Evolutionary conservation across 805 yeast genomes (phyloP).

Genomic region (Cyberlindnera xishuangbannaensis): DNA sequence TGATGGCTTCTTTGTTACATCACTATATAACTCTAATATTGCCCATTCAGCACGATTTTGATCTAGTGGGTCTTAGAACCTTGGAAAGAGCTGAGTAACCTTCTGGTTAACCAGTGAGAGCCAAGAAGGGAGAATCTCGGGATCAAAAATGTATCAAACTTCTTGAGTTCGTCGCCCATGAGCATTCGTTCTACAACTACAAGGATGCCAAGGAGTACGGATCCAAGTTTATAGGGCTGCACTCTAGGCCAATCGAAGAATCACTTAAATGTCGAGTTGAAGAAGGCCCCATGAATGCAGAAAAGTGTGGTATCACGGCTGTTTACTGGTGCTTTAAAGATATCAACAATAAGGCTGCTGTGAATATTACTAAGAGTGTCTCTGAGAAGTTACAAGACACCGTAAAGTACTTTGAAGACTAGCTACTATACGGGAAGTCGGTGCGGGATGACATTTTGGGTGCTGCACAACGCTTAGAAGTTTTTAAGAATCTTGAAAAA

Average conservation of each 20-base stretch:
- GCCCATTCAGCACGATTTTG: no score
- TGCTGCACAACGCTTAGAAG: no score
- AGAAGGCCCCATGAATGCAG: constrained; percentile 42
- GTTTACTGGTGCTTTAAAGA: constrained; percentile 46
- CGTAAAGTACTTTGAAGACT: constrained; percentile 6
- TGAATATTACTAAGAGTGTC: constrained; percentile 6
- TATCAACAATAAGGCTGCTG: constrained; percentile 23
- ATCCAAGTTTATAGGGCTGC: constrained; percentile 38
- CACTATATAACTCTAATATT: no score
- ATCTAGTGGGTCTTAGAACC: no score
- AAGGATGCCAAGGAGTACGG: constrained; percentile 47
- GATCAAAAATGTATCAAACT: constrained; percentile 37
- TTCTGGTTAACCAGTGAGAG: no score
- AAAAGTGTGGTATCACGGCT: constrained; percentile 50
- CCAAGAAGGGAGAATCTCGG: constrained; percentile 28
- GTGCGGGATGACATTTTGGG: no score
- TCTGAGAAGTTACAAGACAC: no score
- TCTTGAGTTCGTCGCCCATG: constrained; percentile 33
- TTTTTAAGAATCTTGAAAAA: no score
- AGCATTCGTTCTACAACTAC: constrained; percentile 38
- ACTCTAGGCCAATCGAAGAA: constrained; percentile 51
- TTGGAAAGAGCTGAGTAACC: no score
- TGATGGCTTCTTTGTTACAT: no score
- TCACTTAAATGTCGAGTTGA: constrained; percentile 40
- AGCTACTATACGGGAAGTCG: no score